A percentile compares a stretch with the other conserved stretches of the same genome.
These are phyloP conservation scores for Microbotryum silenes-acaulis DNA, from an alignment of 1,284 basidiomycete species.

Conservation along the genomic window DNA sequence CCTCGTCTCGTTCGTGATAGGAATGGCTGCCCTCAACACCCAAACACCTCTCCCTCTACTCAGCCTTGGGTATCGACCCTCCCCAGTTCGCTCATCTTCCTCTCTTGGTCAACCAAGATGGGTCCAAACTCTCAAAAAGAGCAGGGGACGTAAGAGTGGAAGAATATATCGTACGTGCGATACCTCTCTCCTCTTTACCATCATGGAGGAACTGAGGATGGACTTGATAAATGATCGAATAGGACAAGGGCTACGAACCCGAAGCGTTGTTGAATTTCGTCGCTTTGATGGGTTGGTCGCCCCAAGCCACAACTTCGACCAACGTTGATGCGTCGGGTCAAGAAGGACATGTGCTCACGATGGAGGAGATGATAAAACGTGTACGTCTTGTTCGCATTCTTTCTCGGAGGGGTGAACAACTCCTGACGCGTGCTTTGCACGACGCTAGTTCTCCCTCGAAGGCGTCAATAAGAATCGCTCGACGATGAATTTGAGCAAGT, in stretches of 20 bases:
- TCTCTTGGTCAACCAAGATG: constrained; percentile 79
- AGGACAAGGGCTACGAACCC: constrained; percentile 75
- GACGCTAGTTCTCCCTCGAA: constrained; percentile 57
- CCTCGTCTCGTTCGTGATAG: constrained; percentile 42
- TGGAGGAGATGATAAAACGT: constrained; percentile 57
- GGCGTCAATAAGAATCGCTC: constrained; percentile 66
- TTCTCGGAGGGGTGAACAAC: background rate
- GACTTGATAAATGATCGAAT: background rate
- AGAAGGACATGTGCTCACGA: constrained; percentile 51
- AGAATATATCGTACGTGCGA: constrained; percentile 61
- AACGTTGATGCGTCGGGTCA: background rate
- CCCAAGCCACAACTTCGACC: constrained; percentile 29
- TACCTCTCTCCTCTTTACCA: too few species aligned
- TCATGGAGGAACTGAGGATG: too few species aligned
- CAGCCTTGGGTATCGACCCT: constrained; percentile 60
- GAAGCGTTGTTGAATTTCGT: constrained; percentile 87
- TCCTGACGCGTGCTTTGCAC: too few species aligned
- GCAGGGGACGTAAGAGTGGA: constrained; percentile 79
- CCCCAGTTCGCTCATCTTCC: constrained; percentile 89
- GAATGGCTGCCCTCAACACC: constrained; percentile 97
- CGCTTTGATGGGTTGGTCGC: constrained; percentile 85
- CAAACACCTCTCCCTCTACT: constrained; percentile 82
- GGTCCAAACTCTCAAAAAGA: constrained; percentile 89
- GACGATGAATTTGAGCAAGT: constrained; percentile 60
- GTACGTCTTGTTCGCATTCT: constrained; percentile 40